phyloP scores from a whole-genome alignment of 2,329 filamentous ascomycete species.

The Endothia cerciana region DNA sequence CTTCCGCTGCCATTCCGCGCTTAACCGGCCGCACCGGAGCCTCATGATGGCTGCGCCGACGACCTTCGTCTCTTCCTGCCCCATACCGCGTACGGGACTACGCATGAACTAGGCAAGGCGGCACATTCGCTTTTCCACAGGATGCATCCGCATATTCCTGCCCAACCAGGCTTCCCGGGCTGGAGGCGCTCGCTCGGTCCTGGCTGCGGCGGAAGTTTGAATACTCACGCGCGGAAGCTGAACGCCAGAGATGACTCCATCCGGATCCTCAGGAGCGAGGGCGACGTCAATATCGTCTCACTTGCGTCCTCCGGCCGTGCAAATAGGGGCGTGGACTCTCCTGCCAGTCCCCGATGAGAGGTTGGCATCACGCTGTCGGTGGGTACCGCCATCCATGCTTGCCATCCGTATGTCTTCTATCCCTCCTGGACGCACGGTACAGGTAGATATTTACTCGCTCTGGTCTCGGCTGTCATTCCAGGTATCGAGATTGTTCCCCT shows the following conservation, averaged over 20 bases:
- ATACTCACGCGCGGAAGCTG: not conserved
- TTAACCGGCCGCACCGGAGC: slow-evolving; percentile 19
- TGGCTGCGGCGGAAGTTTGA: slow-evolving; percentile 3
- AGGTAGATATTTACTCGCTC: not conserved
- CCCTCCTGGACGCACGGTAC: too few species aligned
- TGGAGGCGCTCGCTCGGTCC: too few species aligned
- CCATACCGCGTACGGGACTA: too few species aligned
- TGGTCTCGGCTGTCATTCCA: not conserved
- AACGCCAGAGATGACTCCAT: not conserved
- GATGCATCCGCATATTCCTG: not conserved
- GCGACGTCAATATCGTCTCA: too few species aligned
- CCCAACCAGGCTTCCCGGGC: too few species aligned
- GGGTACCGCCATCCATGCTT: not conserved
- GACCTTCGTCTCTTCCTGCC: not conserved
- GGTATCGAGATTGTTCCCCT: not conserved
- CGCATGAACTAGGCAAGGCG: too few species aligned
- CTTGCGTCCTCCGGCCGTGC: too few species aligned
- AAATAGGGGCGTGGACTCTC: too few species aligned
- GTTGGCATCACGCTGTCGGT: not conserved
- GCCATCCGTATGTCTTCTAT: not conserved
- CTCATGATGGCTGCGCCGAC: not conserved
- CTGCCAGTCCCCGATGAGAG: too few species aligned
- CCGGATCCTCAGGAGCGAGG: not conserved
- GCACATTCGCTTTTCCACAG: too few species aligned
- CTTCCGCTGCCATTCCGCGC: slow-evolving; percentile 30